Conservation (phyloP, 768 basidiomycete genomes). For the Pleurotus giganteus region DNA sequence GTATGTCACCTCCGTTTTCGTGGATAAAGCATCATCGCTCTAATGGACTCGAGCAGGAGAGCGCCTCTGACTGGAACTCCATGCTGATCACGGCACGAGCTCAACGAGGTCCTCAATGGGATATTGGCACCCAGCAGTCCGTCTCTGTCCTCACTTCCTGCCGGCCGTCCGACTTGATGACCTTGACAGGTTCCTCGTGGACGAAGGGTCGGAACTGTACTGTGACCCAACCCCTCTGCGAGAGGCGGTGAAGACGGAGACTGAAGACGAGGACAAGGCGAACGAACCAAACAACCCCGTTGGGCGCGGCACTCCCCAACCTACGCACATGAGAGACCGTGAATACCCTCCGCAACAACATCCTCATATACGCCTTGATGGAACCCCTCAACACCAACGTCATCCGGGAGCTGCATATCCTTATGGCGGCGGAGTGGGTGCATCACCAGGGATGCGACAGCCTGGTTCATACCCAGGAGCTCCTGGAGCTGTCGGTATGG, state of each 20-base stretch:
- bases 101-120: slow-evolving; percentile 84
- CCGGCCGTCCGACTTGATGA: neutral
- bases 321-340: slow-evolving; percentile 25
- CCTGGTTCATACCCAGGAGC: slow-evolving; percentile 22
- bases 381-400: slow-evolving; percentile 16
- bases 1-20: slow-evolving; percentile 39
- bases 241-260: slow-evolving; percentile 47
- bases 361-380: slow-evolving; percentile 15
- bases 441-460: slow-evolving; percentile 28
- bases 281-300: slow-evolving; percentile 16
- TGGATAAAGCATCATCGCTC: neutral
- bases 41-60: slow-evolving; percentile 42
- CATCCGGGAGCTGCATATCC: neutral
- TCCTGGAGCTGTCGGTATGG: slow-evolving; percentile 20
- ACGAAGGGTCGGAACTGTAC: slow-evolving; percentile 68
- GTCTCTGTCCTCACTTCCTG: slow-evolving; percentile 23
- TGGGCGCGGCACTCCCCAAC: slow-evolving; percentile 30
- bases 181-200: slow-evolving; percentile 65
- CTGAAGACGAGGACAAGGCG: slow-evolving; percentile 33
- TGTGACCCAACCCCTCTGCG: slow-evolving; percentile 66
- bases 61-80: slow-evolving; percentile 86
- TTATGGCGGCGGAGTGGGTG: slow-evolving; percentile 1
- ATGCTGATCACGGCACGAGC: slow-evolving; percentile 75
- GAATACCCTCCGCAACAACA: slow-evolving; percentile 18
- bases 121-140: slow-evolving; percentile 82